Evolutionary conservation across 192 early-diverging fungal genomes (phyloP), one percentile per base, ranked within the genome.

Genomic region (Oehlia diaphana): DNA sequence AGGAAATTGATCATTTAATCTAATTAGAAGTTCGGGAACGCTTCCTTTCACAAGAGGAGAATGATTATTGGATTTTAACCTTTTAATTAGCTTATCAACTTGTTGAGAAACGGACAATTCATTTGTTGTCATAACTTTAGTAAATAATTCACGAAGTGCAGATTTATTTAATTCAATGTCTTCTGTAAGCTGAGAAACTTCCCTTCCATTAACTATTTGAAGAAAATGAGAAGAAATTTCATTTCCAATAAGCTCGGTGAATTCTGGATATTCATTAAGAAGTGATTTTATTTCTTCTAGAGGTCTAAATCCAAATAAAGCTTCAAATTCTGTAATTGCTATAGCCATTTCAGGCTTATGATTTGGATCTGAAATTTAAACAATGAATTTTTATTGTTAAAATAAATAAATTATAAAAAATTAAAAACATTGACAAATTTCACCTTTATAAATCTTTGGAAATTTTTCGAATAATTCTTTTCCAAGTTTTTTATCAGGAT

Each of bases 321-420:
- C 96, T 81, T 97, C 94, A 83, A 99, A 99, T 19, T 92, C 92
- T 14, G 98, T 98, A 49, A 99, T 84, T 10, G 96, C 98, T 74
- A 99, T 87, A 7, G 98, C 96, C 95, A 99, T 98, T 81, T 99
- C 96, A 3, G 97, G 96, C 89, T 98, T 96, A 81, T 97, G 93
- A 85, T 97, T 96, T 7, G 85, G 85, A 81, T 96, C 96, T 79
- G 14, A 37, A 35, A 12, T 44, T 58, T 9, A 61, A 74, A 37
- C 1, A 74, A 39, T 63, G 13, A 33, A 33, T 50, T 31, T 42
- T 42, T 33, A 37, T 37, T 33, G 31, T 35, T 26, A 49, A 13
- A 39, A 8, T 0, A 33, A 47, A 1, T 78, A 63, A 28, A 19
- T 33, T 70, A 26, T 19, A 44, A 62, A 39, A 28, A 50, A 10